Percentiles rank a stretch among this genome's conserved stretches.
These are phyloP conservation scores for Globisporangium cylindrosporum DNA, from an alignment of 352 stramenopile genomes.

Conservation along the genomic window DNA sequence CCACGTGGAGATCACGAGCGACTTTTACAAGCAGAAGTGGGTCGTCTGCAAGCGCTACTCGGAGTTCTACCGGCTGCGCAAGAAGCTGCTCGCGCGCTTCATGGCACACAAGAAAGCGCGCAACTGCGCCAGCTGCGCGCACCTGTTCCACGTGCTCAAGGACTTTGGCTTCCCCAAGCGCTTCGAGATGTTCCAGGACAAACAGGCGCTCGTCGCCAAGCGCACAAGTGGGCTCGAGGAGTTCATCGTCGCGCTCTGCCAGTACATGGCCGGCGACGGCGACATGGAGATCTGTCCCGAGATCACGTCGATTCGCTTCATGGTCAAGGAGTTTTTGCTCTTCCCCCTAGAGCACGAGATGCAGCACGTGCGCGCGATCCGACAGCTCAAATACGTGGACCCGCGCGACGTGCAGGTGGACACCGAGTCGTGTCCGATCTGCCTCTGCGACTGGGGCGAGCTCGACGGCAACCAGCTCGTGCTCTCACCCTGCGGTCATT, in stretches of 20 bases:
- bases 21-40: conserved; percentile 89
- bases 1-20: conserved; percentile 83
- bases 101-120: conserved; percentile 54
- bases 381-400: conserved; percentile 84
- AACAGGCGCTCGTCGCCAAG: conserved; percentile 48
- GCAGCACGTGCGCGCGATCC: conserved; percentile 79
- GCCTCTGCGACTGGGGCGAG: conserved; percentile 79
- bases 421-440: conserved; percentile 80
- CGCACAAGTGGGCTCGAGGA: conserved; percentile 70
- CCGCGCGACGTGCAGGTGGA: conserved; percentile 78
- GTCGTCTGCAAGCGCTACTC: conserved; percentile 88
- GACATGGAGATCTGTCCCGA: conserved; percentile 59
- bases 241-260: conserved; percentile 72
- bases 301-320: conserved; percentile 61
- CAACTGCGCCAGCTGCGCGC: conserved; percentile 48
- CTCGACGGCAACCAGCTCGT: conserved; percentile 82
- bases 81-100: conserved; percentile 60
- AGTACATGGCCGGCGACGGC: conserved; percentile 54
- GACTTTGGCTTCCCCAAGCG: conserved; percentile 71
- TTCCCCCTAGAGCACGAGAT: conserved; percentile 80
- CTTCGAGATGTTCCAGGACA: conserved; percentile 76
- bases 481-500: conserved; percentile 78
- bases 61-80: conserved; percentile 81
- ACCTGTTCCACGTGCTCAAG: conserved; percentile 57
- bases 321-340: conserved; percentile 82